A percentile compares a stretch with the other conserved stretches of the same genome.
These are phyloP conservation scores for Exophiala sp. DNA, from an alignment of 2,329 filamentous ascomycete genomes.

Conservation along the genomic window DNA sequence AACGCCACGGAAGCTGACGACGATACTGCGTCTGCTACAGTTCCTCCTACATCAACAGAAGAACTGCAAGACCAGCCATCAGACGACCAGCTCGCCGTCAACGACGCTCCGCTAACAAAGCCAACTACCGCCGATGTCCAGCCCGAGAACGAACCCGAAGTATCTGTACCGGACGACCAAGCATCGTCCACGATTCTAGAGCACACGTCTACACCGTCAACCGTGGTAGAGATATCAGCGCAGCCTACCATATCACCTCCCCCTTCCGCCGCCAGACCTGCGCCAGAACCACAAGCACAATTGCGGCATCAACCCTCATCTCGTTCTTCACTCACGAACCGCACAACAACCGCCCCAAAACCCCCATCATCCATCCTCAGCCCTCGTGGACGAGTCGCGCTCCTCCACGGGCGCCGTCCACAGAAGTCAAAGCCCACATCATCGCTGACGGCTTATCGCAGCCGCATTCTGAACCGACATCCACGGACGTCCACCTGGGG, in stretches of 20 bases:
- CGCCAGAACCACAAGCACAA: background rate
- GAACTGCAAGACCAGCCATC: background rate
- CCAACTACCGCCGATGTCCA: background rate
- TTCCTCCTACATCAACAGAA: background rate
- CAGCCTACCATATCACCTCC: too few relatives aligned
- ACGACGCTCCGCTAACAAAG: background rate
- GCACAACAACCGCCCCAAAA: background rate
- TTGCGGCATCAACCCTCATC: background rate
- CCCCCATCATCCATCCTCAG: background rate
- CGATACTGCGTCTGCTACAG: too few relatives aligned
- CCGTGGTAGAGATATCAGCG: background rate
- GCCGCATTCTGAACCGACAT: conserved; percentile 8
- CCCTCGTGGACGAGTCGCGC: background rate
- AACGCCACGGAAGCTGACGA: too few relatives aligned
- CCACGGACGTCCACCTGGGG: conserved; percentile 10
- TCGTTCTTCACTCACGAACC: background rate
- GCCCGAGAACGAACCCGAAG: background rate
- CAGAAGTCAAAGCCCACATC: conserved; percentile 5
- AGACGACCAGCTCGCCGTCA: background rate
- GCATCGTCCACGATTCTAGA: background rate
- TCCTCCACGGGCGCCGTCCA: background rate
- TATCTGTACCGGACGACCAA: background rate
- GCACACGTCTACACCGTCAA: background rate
- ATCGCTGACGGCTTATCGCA: conserved; percentile 11
- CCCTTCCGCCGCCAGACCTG: too few relatives aligned